phyloP scores from a whole-genome alignment of 1,284 basidiomycete species.

The Ustilago vetiveriae region DNA sequence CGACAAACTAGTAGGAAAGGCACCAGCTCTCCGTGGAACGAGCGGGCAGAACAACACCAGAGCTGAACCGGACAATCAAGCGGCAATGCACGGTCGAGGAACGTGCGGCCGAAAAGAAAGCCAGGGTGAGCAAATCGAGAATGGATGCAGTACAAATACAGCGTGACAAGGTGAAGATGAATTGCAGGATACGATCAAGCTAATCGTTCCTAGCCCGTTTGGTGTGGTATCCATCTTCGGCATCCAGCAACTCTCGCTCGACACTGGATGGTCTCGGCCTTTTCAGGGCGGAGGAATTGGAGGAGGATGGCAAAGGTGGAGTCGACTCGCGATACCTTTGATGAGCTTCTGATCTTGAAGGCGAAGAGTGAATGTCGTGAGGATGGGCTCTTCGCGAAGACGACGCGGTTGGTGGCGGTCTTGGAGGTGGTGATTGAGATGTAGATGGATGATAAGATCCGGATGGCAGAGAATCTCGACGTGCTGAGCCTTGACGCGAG shows the following conservation, averaged over 20 bases:
- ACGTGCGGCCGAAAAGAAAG: too few relatives aligned
- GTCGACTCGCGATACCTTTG: conserved; percentile 18
- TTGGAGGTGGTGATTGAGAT: conserved; percentile 23
- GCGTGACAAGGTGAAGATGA: not conserved
- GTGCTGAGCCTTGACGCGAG: conserved; percentile 6
- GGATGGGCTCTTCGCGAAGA: conserved; percentile 3
- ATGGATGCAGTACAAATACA: too few relatives aligned
- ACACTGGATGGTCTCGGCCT: conserved; percentile 25
- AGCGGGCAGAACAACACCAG: too few relatives aligned
- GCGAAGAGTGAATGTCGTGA: conserved; percentile 19
- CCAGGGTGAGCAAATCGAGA: too few relatives aligned
- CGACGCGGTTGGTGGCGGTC: not conserved
- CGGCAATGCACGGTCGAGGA: too few relatives aligned
- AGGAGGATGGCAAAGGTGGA: conserved; percentile 10
- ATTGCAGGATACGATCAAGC: conserved; percentile 17
- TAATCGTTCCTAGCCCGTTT: conserved; percentile 41
- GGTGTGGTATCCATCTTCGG: conserved; percentile 14
- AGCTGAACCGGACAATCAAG: too few relatives aligned
- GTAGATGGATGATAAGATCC: conserved; percentile 8
- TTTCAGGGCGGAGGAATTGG: conserved; percentile 14
- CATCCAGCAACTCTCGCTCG: conserved; percentile 28
- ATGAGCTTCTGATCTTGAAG: conserved; percentile 13
- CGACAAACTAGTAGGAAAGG: too few relatives aligned
- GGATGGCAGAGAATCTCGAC: conserved; percentile 4
- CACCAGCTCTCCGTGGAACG: too few relatives aligned